Evolutionary conservation across 2,329 filamentous ascomycete species (phyloP).

Genomic region (Neopestalotiopsis clavispora): DNA sequence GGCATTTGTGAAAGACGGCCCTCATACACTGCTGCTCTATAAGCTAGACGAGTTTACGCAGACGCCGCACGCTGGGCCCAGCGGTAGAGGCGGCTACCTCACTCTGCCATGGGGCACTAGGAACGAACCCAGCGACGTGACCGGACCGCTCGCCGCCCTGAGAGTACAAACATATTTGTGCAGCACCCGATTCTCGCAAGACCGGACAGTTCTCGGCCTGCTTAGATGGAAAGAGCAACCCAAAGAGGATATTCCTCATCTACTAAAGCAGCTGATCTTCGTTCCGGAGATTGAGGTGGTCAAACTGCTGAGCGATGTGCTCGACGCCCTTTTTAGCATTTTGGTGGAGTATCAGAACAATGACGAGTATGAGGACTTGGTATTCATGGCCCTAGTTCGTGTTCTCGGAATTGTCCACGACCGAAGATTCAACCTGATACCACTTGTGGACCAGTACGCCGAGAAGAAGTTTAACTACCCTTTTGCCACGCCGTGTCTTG

Average conservation of each 20-base stretch:
- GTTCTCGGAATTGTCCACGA: slow-evolving; percentile 95
- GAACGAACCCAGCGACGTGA: slow-evolving; percentile 73
- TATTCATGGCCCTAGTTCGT: slow-evolving; percentile 88
- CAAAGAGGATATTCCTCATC: slow-evolving; percentile 71
- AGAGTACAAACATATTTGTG: slow-evolving; percentile 85
- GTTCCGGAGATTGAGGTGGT: slow-evolving; percentile 98
- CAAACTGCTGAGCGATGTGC: slow-evolving; percentile 86
- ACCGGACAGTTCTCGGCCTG: slow-evolving; percentile 82
- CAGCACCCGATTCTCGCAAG: slow-evolving; percentile 94
- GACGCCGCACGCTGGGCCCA: slow-evolving; percentile 61
- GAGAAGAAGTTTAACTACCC: slow-evolving; percentile 91
- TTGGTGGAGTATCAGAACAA: slow-evolving; percentile 89
- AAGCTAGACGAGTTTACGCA: slow-evolving; percentile 91
- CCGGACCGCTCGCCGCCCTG: slow-evolving; percentile 80
- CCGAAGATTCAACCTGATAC: slow-evolving; percentile 87
- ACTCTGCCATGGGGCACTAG: slow-evolving; percentile 79
- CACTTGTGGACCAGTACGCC: slow-evolving; percentile 89
- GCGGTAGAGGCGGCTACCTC: slow-evolving; percentile 85
- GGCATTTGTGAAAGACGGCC: slow-evolving; percentile 86
- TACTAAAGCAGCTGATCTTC: slow-evolving; percentile 85
- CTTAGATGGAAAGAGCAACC: slow-evolving; percentile 84
- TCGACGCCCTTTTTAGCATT: slow-evolving; percentile 90
- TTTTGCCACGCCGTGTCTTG: slow-evolving; percentile 85
- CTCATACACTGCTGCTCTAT: slow-evolving; percentile 82
- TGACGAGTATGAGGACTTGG: slow-evolving; percentile 88